A percentile compares a stretch with the other conserved stretches of the same genome.
Conservation (phyloP, 192 early-diverging fungal genomes). For the Umbelopsis vinacea region DNA sequence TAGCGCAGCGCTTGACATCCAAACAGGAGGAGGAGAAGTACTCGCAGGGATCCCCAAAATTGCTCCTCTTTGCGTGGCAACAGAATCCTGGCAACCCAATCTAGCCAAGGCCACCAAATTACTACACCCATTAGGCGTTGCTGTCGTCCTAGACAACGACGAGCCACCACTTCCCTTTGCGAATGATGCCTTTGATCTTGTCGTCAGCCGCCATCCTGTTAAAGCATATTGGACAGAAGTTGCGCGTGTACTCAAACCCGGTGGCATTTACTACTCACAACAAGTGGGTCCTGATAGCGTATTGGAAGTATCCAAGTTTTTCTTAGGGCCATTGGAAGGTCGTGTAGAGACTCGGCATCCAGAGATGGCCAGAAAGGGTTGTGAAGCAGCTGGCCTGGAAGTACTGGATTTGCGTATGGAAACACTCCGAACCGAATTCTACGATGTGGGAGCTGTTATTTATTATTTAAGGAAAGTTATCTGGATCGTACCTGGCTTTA, state of each 20-base stretch:
- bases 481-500: slow-evolving; percentile 36
- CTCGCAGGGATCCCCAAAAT: slow-evolving; percentile 25
- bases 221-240: slow-evolving; percentile 31
- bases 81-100: slow-evolving; percentile 40
- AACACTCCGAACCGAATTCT: slow-evolving; percentile 33
- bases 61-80: slow-evolving; percentile 28
- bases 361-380: slow-evolving; percentile 26
- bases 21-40: slow-evolving; percentile 38
- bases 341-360: slow-evolving; percentile 17
- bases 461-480: slow-evolving; percentile 35
- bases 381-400: slow-evolving; percentile 25
- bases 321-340: slow-evolving; percentile 29
- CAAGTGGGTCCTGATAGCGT: slow-evolving; percentile 36
- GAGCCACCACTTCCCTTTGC: slow-evolving; percentile 29
- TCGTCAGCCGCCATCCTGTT: slow-evolving; percentile 30
- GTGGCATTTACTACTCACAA: slow-evolving; percentile 36
- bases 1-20: slow-evolving; percentile 28
- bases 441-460: slow-evolving; percentile 40
- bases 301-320: slow-evolving; percentile 30
- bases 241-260: slow-evolving; percentile 27
- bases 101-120: slow-evolving; percentile 28
- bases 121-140: slow-evolving; percentile 29
- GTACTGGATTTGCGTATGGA: slow-evolving; percentile 21
- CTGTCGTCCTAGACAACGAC: slow-evolving; percentile 22
- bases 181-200: slow-evolving; percentile 36